Conservation (phyloP, 768 basidiomycete species). For the Tephrocybe rancida region DNA sequence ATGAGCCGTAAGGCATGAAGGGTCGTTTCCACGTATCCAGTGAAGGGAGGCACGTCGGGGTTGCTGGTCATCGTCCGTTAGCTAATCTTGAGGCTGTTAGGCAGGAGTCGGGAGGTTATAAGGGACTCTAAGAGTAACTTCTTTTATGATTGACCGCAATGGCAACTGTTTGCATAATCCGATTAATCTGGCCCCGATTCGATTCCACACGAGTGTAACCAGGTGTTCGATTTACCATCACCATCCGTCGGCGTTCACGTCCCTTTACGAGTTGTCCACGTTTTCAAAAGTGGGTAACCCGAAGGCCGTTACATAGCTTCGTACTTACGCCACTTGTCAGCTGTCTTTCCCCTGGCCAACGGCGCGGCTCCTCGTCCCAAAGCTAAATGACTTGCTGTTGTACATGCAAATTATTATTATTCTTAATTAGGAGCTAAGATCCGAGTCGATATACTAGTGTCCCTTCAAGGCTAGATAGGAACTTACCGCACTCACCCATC, state of each 20-base stretch:
- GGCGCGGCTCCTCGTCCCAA: slow-evolving; percentile 23
- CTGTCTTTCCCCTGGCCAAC: slow-evolving; percentile 32
- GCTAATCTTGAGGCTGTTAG: slow-evolving; percentile 60
- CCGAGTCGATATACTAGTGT: slow-evolving; percentile 14
- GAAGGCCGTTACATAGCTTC: slow-evolving; percentile 44
- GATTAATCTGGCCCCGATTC: slow-evolving; percentile 39
- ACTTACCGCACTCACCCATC: slow-evolving; percentile 13
- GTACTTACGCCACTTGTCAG: slow-evolving; percentile 46
- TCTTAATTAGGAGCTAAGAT: slow-evolving; percentile 18
- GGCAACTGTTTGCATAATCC: slow-evolving; percentile 39
- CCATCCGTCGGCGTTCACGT: slow-evolving; percentile 40
- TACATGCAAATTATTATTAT: slow-evolving; percentile 11
- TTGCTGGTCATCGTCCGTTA: slow-evolving; percentile 49
- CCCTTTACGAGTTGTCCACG: slow-evolving; percentile 33
- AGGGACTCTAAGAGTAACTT: slow-evolving; percentile 41
- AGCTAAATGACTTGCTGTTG: slow-evolving; percentile 3
- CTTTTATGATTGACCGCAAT: slow-evolving; percentile 45
- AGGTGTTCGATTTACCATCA: slow-evolving; percentile 35
- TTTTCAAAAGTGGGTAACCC: slow-evolving; percentile 36
- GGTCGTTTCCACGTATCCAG: slow-evolving; percentile 81
- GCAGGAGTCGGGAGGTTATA: slow-evolving; percentile 46
- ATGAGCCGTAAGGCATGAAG: slow-evolving; percentile 82
- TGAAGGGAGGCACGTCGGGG: slow-evolving; percentile 66
- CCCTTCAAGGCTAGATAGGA: slow-evolving; percentile 17
- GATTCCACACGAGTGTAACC: slow-evolving; percentile 33